Base-by-base conservation (phyloP, 179 eudicot species). In the Pouteria campechiana region DNA sequence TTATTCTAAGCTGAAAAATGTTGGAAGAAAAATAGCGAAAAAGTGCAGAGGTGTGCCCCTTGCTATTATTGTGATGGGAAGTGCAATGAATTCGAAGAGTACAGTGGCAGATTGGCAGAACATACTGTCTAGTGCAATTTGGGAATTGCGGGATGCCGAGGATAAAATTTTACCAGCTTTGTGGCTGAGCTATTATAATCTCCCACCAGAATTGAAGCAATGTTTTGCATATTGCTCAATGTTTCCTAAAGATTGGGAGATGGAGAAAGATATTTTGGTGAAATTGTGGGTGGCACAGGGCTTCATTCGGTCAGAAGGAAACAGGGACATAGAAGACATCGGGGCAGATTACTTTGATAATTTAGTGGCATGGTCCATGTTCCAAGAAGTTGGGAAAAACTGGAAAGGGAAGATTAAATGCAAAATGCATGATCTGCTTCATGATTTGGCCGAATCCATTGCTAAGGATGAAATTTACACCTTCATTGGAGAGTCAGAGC, bases 391-490 rank as follows among this genome's bases (percentile, higher is more conserved):
- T 7, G 44, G 54, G 10, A 44, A 25, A 16, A 50, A 38, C 14
- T 51, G 42, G 34, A 40, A 52, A 17, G 6, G 46, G 3, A 36
- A 25, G 3, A 0, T 35, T 14, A 32, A 54, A n/a, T 17, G 55
- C 11, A 55, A 60, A 28, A 60, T 67, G 63, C 72, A 67, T 52
- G 72, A 67, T 33, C 55, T 67, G 47, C 52, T 67, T 37, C 72
- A 60, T 41, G 67, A 67, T 44, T 50, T 60, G 7, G 72, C 67
- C 2, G 38, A 32, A 8, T 67, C 20, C 35, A 33, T 67, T 5
- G 25, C 55, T 5, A 61, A 55, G 18, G 44, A 45, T 11, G 72
- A 67, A 21, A 51, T 44, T 19, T 25, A 9, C 12, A 22, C 51
- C 9, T 4, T 55, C 0, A 32, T 49, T 10, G 14, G 8, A 0